Evolutionary conservation across 164 flowering plant genomes (phyloP).

Genomic region (Berberis vulgaris): DNA sequence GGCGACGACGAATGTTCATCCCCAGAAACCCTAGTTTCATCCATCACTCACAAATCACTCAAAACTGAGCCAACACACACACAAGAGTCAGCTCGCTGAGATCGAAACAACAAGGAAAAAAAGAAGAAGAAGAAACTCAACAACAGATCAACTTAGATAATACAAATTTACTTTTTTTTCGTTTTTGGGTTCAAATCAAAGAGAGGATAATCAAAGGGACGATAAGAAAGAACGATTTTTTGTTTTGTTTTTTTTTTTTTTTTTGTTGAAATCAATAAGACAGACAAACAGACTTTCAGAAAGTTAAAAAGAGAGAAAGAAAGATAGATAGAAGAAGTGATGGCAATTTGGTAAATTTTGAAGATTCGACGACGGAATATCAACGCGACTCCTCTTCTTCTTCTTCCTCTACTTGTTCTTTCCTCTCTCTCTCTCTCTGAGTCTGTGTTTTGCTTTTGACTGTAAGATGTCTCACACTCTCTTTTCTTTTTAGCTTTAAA

Average conservation of each 20-base stretch:
- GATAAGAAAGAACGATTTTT: too few species aligned
- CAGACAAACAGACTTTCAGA: too few species aligned
- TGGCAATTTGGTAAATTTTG: too few species aligned
- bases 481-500: neutral
- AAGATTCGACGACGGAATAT: neutral
- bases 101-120: too few species aligned
- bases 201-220: too few species aligned
- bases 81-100: neutral
- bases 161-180: too few species aligned
- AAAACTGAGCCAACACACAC: conserved; percentile 5
- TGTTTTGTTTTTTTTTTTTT: too few species aligned
- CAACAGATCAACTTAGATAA: too few species aligned
- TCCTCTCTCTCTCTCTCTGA: neutral
- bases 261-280: too few species aligned
- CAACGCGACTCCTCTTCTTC: neutral
- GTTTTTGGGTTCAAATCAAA: too few species aligned
- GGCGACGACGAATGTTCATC: conserved; percentile 1
- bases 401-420: neutral
- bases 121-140: too few species aligned
- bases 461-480: neutral
- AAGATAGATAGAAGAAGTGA: neutral
- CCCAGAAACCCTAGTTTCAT: conserved; percentile 14
- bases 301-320: too few species aligned
- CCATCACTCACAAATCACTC: conserved; percentile 7
- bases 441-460: neutral